phyloP scores from a whole-genome alignment of 495 filamentous ascomycete species.

The Lasiosphaeria miniovina region DNA sequence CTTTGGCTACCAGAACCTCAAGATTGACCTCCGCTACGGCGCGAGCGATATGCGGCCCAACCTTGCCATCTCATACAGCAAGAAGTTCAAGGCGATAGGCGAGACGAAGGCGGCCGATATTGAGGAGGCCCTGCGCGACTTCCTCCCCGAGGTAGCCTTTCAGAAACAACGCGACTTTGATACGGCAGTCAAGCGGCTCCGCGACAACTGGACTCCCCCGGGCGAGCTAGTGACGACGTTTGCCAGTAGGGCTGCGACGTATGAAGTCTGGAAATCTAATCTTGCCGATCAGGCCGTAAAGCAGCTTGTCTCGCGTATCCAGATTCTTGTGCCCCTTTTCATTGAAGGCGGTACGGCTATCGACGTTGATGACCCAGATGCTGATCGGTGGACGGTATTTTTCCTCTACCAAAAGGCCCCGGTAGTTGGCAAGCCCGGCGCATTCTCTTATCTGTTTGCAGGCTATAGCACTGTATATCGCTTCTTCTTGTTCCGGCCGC shows the following conservation, averaged over 20 bases:
- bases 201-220: constrained; percentile 58
- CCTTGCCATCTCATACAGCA: constrained; percentile 65
- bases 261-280: constrained; percentile 53
- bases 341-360: constrained; percentile 85
- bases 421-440: constrained; percentile 39
- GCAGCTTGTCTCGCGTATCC: constrained; percentile 69
- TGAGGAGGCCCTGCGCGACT: constrained; percentile 60
- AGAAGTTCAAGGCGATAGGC: constrained; percentile 69
- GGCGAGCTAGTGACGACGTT: constrained; percentile 46
- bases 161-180: constrained; percentile 58
- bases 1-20: constrained; percentile 80
- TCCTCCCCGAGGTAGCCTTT: constrained; percentile 67
- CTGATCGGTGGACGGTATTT: constrained; percentile 85
- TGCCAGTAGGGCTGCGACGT: constrained; percentile 34
- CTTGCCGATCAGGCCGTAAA: constrained; percentile 54
- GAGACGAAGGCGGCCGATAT: constrained; percentile 70
- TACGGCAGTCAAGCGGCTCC: constrained; percentile 50
- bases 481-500: constrained; percentile 58
- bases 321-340: constrained; percentile 79
- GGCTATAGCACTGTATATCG: constrained; percentile 89
- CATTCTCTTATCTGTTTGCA: constrained; percentile 66
- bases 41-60: constrained; percentile 78
- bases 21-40: constrained; percentile 73
- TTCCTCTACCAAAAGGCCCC: constrained; percentile 71
- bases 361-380: constrained; percentile 66